phyloP scores from a whole-genome alignment of 192 early-diverging fungal species.

The Backusella tuberculispora region DNA sequence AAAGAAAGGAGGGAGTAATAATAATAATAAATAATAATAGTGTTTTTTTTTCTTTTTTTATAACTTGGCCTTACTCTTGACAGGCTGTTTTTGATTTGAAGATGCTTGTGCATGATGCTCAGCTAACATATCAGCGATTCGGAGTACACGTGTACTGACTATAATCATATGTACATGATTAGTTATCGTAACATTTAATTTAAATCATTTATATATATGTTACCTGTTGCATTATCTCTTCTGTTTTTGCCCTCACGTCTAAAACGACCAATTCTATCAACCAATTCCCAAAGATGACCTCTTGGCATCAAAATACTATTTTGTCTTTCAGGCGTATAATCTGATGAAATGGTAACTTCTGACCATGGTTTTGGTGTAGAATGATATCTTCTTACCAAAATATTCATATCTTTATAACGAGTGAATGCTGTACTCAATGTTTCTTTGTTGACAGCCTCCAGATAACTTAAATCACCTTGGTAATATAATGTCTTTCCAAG shows the following conservation, averaged over 20 bases:
- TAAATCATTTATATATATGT: not conserved
- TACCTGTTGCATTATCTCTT: slow-evolving; percentile 79
- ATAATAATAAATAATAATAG: too few species aligned
- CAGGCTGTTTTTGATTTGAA: slow-evolving; percentile 12
- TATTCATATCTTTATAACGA: slow-evolving; percentile 70
- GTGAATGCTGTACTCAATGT: slow-evolving; percentile 78
- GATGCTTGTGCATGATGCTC: slow-evolving; percentile 27
- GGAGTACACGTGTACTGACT: slow-evolving; percentile 60
- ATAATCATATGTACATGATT: not conserved
- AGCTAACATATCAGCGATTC: slow-evolving; percentile 60
- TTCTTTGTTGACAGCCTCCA: slow-evolving; percentile 87
- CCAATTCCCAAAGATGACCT: slow-evolving; percentile 77
- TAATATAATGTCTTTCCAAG: slow-evolving; percentile 87
- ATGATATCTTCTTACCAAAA: slow-evolving; percentile 58
- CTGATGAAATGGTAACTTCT: slow-evolving; percentile 50
- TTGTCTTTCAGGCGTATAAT: slow-evolving; percentile 48
- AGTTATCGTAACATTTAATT: not conserved
- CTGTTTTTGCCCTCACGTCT: slow-evolving; percentile 86
- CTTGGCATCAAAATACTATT: slow-evolving; percentile 55
- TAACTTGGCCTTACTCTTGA: slow-evolving; percentile 1
- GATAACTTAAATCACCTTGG: slow-evolving; percentile 75
- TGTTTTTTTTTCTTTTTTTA: not conserved
- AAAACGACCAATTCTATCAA: slow-evolving; percentile 78
- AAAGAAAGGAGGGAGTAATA: not conserved
- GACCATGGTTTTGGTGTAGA: slow-evolving; percentile 44